A percentile compares a stretch with the other conserved stretches of the same genome.
phyloP scores from a whole-genome alignment of 1,284 basidiomycete genomes.

The Apiotrichum porosum region DNA sequence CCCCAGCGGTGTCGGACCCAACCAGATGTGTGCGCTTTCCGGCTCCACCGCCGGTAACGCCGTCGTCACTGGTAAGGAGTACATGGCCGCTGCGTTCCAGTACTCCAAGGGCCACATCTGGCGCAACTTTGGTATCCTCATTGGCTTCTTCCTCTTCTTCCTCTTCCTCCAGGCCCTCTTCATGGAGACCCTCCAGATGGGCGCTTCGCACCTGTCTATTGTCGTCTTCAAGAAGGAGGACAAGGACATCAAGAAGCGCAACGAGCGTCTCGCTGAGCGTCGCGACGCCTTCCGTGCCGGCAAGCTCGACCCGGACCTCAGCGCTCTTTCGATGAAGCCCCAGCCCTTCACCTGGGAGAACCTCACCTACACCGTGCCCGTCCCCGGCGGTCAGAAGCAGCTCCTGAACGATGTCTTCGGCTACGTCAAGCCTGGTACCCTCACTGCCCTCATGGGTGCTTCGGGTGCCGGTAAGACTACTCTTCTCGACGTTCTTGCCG shows the following conservation, averaged over 20 bases:
- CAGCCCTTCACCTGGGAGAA: conserved; percentile 52
- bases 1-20: conserved; percentile 51
- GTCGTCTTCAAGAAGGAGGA: conserved; percentile 68
- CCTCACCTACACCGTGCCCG: conserved; percentile 52
- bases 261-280: conserved; percentile 58
- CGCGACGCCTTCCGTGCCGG: conserved; percentile 51
- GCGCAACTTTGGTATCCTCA: conserved; percentile 48
- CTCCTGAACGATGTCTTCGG: conserved; percentile 55
- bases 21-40: conserved; percentile 47
- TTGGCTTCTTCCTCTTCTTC: conserved; percentile 63
- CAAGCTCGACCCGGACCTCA: conserved; percentile 46
- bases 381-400: conserved; percentile 52
- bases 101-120: conserved; percentile 42
- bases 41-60: conserved; percentile 39
- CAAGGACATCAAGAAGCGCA: conserved; percentile 62
- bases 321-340: conserved; percentile 43
- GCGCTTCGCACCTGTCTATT: conserved; percentile 44
- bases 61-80: conserved; percentile 41
- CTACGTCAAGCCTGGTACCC: conserved; percentile 55
- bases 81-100: conserved; percentile 45
- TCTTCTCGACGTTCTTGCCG: conserved; percentile 55
- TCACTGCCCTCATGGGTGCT: conserved; percentile 60
- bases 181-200: conserved; percentile 44
- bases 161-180: conserved; percentile 50
- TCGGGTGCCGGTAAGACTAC: conserved; percentile 57